Conservation (phyloP, 345 rosid genomes). For the Bruguiera gymnorhiza region DNA sequence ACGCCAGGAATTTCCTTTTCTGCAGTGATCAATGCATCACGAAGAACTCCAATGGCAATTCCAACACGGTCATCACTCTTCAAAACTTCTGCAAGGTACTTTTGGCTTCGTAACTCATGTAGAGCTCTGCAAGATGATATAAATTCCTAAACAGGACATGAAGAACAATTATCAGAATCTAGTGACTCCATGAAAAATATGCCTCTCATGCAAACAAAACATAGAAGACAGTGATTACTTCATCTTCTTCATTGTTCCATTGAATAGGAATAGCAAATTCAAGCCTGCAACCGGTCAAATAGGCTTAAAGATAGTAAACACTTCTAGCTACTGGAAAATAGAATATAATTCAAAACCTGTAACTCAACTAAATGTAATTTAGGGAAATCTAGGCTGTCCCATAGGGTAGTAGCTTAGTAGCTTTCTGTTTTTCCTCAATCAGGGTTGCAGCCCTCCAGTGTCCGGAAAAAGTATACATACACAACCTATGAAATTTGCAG, state of each 20-base stretch:
- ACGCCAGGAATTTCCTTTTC: constrained; percentile 48
- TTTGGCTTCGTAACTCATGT: constrained; percentile 63
- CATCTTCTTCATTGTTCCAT: background rate
- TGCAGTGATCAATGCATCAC: constrained; percentile 36
- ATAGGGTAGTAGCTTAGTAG: no score
- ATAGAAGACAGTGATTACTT: background rate
- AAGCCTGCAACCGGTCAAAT: background rate
- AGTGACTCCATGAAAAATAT: background rate
- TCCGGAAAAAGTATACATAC: no score
- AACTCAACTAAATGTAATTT: background rate
- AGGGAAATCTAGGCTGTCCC: background rate
- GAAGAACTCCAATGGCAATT: constrained; percentile 55
- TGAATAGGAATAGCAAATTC: background rate
- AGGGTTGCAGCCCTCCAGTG: no score
- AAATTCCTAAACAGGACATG: constrained; percentile 46
- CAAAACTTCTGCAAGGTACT: constrained; percentile 45
- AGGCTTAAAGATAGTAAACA: background rate
- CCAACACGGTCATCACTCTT: constrained; percentile 42
- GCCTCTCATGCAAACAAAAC: background rate
- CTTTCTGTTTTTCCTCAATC: no score
- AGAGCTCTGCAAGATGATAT: constrained; percentile 48
- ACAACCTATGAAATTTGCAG: background rate
- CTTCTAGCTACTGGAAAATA: background rate
- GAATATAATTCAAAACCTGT: background rate
- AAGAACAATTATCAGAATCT: constrained; percentile 4